Evolutionary conservation across 106 monocot species (phyloP).

Genomic region (Dendrobium huoshanense): DNA sequence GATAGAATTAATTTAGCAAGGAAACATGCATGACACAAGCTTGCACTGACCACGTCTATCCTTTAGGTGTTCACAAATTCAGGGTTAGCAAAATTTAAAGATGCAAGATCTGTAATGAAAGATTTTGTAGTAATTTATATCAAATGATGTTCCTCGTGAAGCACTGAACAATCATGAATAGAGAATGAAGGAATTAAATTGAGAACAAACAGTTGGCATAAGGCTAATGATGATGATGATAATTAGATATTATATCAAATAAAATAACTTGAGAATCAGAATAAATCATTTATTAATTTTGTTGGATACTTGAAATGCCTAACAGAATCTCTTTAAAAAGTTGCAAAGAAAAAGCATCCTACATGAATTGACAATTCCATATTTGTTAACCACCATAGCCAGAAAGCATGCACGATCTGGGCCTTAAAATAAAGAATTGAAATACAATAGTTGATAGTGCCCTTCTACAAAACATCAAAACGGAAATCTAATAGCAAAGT

Average conservation of each 20-base stretch:
- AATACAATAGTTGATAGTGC: neutral
- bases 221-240: neutral
- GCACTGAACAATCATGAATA: no score
- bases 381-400: neutral
- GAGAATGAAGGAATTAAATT: no score
- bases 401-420: neutral
- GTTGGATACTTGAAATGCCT: neutral
- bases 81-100: neutral
- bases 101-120: neutral
- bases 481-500: neutral
- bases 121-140: neutral
- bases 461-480: neutral
- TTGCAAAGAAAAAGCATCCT: neutral
- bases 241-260: neutral
- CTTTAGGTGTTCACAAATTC: neutral
- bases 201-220: no score
- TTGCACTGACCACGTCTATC: neutral
- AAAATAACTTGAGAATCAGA: neutral
- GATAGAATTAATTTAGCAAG: neutral
- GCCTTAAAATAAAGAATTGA: neutral
- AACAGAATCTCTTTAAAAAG: neutral
- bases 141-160: neutral
- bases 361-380: neutral
- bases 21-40: neutral
- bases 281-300: neutral